Conservation (phyloP, 176 grass and related monocot species). For the Hordeum marinum region DNA sequence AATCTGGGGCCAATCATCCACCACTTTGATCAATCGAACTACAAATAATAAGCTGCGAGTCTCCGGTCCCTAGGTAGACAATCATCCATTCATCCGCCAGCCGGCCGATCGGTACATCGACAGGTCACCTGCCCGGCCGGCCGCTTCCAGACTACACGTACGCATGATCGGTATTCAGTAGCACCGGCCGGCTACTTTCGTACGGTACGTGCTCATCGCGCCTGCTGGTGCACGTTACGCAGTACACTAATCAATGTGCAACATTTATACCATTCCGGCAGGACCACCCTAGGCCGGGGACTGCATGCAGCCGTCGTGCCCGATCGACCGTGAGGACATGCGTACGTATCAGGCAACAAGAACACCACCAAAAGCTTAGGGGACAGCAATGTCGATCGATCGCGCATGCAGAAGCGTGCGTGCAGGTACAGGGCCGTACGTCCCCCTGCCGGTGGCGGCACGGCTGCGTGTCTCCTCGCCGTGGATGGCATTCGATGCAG, state of each 20-base stretch:
- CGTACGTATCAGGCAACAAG: background rate
- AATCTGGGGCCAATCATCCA: background rate
- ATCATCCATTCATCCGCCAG: background rate
- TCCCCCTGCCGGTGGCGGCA: background rate
- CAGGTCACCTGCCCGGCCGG: background rate
- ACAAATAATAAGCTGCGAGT: background rate
- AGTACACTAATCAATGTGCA: background rate
- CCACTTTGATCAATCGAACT: background rate
- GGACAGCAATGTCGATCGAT: background rate
- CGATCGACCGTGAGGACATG: background rate
- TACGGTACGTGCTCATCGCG: background rate
- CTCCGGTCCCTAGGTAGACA: background rate
- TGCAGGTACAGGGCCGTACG: background rate
- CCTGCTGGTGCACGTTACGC: background rate
- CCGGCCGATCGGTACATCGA: background rate
- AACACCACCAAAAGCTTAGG: background rate
- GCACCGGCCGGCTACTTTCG: background rate
- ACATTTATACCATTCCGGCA: background rate
- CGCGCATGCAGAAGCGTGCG: background rate
- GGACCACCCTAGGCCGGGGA: too few species aligned
- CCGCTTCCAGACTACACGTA: background rate
- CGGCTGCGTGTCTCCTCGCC: background rate
- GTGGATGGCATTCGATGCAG: background rate
- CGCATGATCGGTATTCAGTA: background rate
- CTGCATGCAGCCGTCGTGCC: too few species aligned